Evolutionary conservation across 352 stramenopile species (phyloP).

Genomic region (Pythium insidiosum): DNA sequence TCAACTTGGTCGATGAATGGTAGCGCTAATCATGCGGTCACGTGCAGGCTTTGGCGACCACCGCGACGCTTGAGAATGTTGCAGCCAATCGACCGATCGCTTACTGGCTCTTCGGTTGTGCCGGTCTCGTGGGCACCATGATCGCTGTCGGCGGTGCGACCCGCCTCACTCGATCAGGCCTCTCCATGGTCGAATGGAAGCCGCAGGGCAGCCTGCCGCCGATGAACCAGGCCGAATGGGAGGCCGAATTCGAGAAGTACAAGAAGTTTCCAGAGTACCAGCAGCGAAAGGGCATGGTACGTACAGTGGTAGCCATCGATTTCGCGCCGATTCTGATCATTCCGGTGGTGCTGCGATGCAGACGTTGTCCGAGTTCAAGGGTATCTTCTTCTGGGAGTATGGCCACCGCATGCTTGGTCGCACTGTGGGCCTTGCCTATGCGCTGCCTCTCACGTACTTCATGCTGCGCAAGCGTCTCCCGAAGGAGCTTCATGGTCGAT

Average conservation of each 20-base stretch:
- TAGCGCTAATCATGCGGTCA: neutral
- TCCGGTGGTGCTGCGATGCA: slow-evolving; percentile 10
- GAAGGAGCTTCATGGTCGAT: slow-evolving; percentile 57
- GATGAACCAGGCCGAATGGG: slow-evolving; percentile 90
- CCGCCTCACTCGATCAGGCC: slow-evolving; percentile 93
- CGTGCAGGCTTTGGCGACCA: slow-evolving; percentile 34
- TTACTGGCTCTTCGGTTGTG: slow-evolving; percentile 95
- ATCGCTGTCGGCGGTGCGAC: slow-evolving; percentile 97
- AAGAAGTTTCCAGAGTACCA: slow-evolving; percentile 98
- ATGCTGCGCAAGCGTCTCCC: slow-evolving; percentile 72
- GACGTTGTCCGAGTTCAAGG: slow-evolving; percentile 98
- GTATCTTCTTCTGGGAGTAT: slow-evolving; percentile 96
- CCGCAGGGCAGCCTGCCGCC: slow-evolving; percentile 90
- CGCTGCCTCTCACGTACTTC: slow-evolving; percentile 91
- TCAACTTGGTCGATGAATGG: neutral
- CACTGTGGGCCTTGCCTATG: slow-evolving; percentile 92
- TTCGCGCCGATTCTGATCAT: too few species aligned
- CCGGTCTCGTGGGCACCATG: slow-evolving; percentile 93
- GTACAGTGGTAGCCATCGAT: slow-evolving; percentile 1
- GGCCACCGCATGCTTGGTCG: slow-evolving; percentile 97
- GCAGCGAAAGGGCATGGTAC: slow-evolving; percentile 88
- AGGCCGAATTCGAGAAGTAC: slow-evolving; percentile 96
- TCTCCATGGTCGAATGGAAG: slow-evolving; percentile 98
- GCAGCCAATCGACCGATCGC: slow-evolving; percentile 79
- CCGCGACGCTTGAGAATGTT: slow-evolving; percentile 74